These are phyloP conservation scores for Podila epicladia DNA, from an alignment of 192 early-diverging fungal genomes.

Conservation along the genomic window DNA sequence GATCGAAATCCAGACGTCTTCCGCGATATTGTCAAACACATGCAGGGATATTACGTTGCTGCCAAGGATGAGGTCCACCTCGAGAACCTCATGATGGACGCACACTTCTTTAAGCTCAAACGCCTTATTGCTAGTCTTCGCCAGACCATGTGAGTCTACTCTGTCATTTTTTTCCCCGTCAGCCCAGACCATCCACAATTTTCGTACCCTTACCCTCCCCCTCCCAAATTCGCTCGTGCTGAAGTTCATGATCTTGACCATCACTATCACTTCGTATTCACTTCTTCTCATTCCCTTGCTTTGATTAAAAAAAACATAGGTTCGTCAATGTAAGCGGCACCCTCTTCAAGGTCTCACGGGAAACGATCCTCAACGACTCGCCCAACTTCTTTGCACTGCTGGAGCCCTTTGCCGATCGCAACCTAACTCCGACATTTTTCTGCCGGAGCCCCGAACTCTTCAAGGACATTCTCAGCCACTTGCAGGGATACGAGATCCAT, in stretches of 20 bases:
- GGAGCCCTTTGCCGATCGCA: constrained; percentile 35
- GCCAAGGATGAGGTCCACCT: constrained; percentile 53
- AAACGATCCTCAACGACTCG: constrained; percentile 54
- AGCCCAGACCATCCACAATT: not conserved
- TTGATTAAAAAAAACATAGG: constrained; percentile 6
- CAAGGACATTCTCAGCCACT: constrained; percentile 61
- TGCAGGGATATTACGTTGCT: constrained; percentile 63
- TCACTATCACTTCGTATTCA: not conserved
- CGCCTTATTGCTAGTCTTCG: constrained; percentile 49
- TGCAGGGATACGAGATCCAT: constrained; percentile 65
- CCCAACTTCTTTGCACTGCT: constrained; percentile 53
- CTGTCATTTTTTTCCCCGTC: not conserved
- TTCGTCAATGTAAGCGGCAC: constrained; percentile 65
- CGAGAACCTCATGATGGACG: constrained; percentile 55
- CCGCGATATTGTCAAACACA: constrained; percentile 60
- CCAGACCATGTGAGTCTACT: constrained; percentile 40
- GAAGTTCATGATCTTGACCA: not conserved
- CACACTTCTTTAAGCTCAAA: constrained; percentile 55
- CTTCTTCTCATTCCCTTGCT: constrained; percentile 5
- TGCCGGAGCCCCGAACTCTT: constrained; percentile 65
- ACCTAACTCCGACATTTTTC: constrained; percentile 29
- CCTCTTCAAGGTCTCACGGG: constrained; percentile 58
- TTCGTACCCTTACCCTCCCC: not conserved
- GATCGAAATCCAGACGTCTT: constrained; percentile 64
- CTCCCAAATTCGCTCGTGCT: not conserved